Evolutionary conservation across 2,329 filamentous ascomycete species (phyloP), one percentile per base, ranked within the genome.

Genomic region (Taxawa tesnikishii): DNA sequence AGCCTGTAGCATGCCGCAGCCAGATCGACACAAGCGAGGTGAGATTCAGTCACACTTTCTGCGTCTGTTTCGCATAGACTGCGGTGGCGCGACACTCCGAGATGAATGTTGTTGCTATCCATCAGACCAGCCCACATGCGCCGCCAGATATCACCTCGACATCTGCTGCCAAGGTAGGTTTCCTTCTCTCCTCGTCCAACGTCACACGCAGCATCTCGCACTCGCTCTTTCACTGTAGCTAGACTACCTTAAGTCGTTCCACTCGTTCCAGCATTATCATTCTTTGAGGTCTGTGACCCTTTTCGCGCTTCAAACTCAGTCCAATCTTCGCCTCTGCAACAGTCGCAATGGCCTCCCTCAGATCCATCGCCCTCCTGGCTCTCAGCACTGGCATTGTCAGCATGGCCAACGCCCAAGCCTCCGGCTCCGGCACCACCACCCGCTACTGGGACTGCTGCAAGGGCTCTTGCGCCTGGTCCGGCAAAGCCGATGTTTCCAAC

Each of bases 361-460:
- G 37, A 30, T 37, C 36, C 18, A 19, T 48, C 30, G 41, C 40
- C 11, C 32, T 46, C 27, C 28, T 48, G 15, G 42, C 46, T 28
- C 39, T 49, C 31, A 33, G 41, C 36, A 38, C 44, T 15, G 46
- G 42, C 31, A 36, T 46, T 21, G 39, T 41, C 28, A 39, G 32
- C 31, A 21, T 49, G 14, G 26, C 38, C 14, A 38, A 30, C 13
- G 45, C 47, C 15, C 38, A 42, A 26, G 32, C 38, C n/a, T 46
- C 46, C 23, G 48, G 48, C 26, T 42, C 47, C 14, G 55, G 54
- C 24, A 43, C 31, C 15, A 56, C 54, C 17, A 55, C 53, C 12
- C 48, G 54, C 31, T 56, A 56, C 43, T 57, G 70, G 68, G 76
- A 81, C 51, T 81, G 77, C 60, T 81, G 76, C 60, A 82, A 83